phyloP scores from a whole-genome alignment of 768 basidiomycete genomes.

The Collybiopsis confluens region DNA sequence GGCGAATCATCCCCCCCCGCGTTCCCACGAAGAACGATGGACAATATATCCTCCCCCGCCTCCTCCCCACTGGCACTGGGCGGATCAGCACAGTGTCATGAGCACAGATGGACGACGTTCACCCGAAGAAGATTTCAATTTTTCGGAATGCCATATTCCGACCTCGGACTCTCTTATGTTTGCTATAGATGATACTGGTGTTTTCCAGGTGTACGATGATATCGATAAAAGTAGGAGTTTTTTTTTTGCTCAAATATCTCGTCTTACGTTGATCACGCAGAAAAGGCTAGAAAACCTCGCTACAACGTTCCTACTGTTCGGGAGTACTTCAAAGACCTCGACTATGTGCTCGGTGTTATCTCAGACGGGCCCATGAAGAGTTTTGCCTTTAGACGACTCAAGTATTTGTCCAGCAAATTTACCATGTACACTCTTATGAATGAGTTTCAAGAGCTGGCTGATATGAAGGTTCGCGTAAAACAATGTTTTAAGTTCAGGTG shows the following conservation, averaged over 20 bases:
- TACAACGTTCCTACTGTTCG: conserved; percentile 81
- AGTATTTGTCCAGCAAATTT: conserved; percentile 91
- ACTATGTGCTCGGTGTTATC: conserved; percentile 86
- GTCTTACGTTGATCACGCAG: conserved; percentile 8
- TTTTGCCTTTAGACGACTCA: conserved; percentile 87
- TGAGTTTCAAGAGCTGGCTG: conserved; percentile 89
- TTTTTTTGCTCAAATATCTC: not conserved
- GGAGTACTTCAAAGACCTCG: conserved; percentile 96
- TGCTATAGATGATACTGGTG: conserved; percentile 80
- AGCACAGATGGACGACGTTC: conserved; percentile 32
- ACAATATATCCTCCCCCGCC: conserved; percentile 90
- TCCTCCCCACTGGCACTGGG: conserved; percentile 95
- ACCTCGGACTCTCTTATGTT: conserved; percentile 59
- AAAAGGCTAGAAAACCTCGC: conserved; percentile 46
- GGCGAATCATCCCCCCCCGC: conserved; percentile 15
- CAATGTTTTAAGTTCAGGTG: not conserved
- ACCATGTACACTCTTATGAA: conserved; percentile 90
- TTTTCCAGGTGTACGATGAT: conserved; percentile 77
- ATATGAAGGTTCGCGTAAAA: conserved; percentile 83
- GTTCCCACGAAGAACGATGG: conserved; percentile 59
- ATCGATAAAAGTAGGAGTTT: conserved; percentile 24
- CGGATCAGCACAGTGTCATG: conserved; percentile 41
- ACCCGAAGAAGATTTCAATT: conserved; percentile 54
- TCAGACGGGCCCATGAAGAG: conserved; percentile 95
- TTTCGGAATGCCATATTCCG: conserved; percentile 74